phyloP scores from a whole-genome alignment of 306 rosid species.

The Canavalia gladiata region DNA sequence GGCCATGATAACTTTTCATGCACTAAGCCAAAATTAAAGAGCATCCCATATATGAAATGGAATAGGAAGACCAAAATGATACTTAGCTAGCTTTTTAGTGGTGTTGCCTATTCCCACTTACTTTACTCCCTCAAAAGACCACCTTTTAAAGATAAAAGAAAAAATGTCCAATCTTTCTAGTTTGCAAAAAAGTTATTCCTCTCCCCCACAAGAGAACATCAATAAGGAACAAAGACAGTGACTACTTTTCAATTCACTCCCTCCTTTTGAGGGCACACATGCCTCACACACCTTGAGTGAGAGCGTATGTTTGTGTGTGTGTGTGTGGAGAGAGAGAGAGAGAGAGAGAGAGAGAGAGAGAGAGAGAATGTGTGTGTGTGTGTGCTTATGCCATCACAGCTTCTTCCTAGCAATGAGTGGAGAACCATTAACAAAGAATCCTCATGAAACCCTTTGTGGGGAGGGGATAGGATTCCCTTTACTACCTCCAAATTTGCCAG shows the following conservation, averaged over 20 bases:
- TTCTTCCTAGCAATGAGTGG: conserved; percentile 71
- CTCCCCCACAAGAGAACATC: conserved; percentile 87
- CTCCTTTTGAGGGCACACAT: conserved; percentile 78
- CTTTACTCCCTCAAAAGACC: conserved; percentile 65
- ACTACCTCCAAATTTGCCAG: conserved; percentile 71
- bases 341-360: conserved; percentile 37
- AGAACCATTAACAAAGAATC: conserved; percentile 65
- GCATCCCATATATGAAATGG: conserved; percentile 37
- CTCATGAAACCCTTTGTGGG: conserved; percentile 67
- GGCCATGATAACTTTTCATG: conserved; percentile 44
- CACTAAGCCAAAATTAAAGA: conserved; percentile 39
- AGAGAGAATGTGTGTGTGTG: neutral
- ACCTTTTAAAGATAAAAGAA: conserved; percentile 57
- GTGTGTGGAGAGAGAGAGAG: conserved; percentile 34
- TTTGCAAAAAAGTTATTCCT: conserved; percentile 85
- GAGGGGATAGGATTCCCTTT: conserved; percentile 82
- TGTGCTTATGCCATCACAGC: conserved; percentile 45
- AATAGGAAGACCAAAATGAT: conserved; percentile 41
- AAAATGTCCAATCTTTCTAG: conserved; percentile 65
- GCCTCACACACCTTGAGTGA: conserved; percentile 56
- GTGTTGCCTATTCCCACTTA: conserved; percentile 65
- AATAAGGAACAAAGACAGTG: conserved; percentile 72
- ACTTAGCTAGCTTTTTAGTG: conserved; percentile 51
- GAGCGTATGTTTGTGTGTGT: conserved; percentile 32
- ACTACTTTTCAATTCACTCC: conserved; percentile 70